Percentiles rank a stretch among this genome's conserved stretches.
These are phyloP conservation scores for Quercus tomentella DNA, from an alignment of 331 rosid genomes.

Conservation along the genomic window DNA sequence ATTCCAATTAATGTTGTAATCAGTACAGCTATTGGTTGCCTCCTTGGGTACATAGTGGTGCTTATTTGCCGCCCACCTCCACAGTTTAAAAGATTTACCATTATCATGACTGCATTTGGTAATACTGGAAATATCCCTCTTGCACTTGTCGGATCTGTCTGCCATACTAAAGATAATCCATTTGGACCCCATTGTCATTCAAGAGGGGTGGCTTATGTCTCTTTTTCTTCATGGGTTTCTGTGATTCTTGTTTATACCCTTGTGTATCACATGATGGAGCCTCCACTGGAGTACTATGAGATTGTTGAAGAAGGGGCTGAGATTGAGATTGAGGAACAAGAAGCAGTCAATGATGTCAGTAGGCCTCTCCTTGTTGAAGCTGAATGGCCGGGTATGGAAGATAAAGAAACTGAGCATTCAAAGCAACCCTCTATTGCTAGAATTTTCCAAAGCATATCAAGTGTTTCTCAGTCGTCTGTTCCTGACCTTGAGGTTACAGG, in stretches of 20 bases:
- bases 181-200: constrained; percentile 72
- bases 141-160: constrained; percentile 76
- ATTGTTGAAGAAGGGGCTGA: constrained; percentile 54
- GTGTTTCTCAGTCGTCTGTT: constrained; percentile 26
- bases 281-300: constrained; percentile 68
- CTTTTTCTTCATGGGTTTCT: constrained; percentile 81
- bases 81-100: constrained; percentile 51
- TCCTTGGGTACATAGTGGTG: constrained; percentile 67
- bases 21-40: constrained; percentile 59
- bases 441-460: constrained; percentile 49
- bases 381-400: constrained; percentile 92
- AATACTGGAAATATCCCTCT: constrained; percentile 89
- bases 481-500: constrained; percentile 37
- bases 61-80: constrained; percentile 74
- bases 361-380: constrained; percentile 88
- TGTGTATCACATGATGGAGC: constrained; percentile 97
- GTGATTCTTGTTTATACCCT: constrained; percentile 80
- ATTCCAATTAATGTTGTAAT: constrained; percentile 71
- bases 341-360: constrained; percentile 34
- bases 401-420: constrained; percentile 75
- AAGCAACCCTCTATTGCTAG: constrained; percentile 71
- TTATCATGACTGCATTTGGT: constrained; percentile 81
- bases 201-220: constrained; percentile 84
- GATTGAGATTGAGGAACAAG: constrained; percentile 41
- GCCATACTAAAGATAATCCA: constrained; percentile 56